Conservation (phyloP, 768 basidiomycete species). For the Boletus rubroflammeus region DNA sequence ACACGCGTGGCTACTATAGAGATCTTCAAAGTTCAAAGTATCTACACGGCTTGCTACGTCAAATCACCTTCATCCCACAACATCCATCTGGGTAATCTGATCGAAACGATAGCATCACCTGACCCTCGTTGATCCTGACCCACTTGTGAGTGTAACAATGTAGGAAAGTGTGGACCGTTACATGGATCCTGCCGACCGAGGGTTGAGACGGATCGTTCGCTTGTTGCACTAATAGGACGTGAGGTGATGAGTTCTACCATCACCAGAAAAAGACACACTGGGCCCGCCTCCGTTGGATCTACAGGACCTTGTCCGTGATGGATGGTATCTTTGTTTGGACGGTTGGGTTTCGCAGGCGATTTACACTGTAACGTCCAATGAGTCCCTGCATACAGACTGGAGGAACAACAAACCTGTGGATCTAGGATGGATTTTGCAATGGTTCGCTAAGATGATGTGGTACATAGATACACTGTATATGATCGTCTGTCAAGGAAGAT, state of each 20-base stretch:
- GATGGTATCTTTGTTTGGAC: background rate
- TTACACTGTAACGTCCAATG: background rate
- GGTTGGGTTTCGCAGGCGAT: background rate
- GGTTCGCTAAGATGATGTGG: background rate
- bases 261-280: background rate
- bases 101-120: background rate
- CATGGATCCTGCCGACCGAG: background rate
- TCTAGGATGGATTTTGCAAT: background rate
- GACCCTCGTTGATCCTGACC: background rate
- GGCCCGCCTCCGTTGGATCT: background rate
- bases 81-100: background rate
- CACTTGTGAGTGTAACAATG: background rate
- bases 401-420: background rate
- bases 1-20: slow-evolving; percentile 10
- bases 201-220: background rate
- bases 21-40: no score
- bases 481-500: background rate
- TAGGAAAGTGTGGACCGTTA: background rate
- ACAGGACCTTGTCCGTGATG: background rate
- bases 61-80: background rate
- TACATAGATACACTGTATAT: background rate
- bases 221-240: background rate
- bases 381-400: background rate
- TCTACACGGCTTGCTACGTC: background rate
- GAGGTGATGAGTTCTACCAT: background rate